A percentile compares a stretch with the other conserved stretches of the same genome.
Conservation (phyloP, 2,329 filamentous ascomycete species). For the Paecilomyces sp. region DNA sequence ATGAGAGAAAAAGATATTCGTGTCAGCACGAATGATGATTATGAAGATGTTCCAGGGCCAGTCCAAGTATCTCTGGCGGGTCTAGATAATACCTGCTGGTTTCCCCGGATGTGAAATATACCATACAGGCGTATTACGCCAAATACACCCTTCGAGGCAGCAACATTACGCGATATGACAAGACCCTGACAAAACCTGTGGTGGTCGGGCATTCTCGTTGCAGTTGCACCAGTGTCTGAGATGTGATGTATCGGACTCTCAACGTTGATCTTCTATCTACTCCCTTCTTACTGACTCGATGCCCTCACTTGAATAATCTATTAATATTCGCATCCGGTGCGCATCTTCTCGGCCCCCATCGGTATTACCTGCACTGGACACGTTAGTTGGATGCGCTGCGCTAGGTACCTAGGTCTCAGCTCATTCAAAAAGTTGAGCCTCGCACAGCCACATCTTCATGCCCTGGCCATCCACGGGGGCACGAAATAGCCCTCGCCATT, state of each 20-base stretch:
- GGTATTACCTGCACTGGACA: neutral
- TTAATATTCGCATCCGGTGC: neutral
- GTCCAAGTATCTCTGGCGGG: neutral
- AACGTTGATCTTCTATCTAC: neutral
- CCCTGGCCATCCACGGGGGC: neutral
- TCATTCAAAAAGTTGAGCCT: neutral
- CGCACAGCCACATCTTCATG: neutral
- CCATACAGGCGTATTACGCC: neutral
- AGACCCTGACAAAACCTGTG: neutral
- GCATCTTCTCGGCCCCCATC: neutral
- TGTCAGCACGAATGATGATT: neutral
- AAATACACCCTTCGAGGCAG: neutral
- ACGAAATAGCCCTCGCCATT: neutral
- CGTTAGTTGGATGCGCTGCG: neutral
- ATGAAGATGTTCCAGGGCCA: neutral
- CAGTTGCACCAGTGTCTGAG: neutral
- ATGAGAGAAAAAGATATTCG: neutral
- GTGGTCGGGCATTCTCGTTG: neutral
- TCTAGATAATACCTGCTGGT: neutral
- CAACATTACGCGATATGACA: neutral
- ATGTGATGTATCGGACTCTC: neutral
- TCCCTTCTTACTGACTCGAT: neutral
- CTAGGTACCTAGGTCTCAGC: neutral
- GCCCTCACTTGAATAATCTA: neutral
- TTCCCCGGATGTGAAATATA: neutral